These are phyloP conservation scores for Irpex sp. DNA, from an alignment of 1,284 basidiomycete genomes.

Conservation along the genomic window DNA sequence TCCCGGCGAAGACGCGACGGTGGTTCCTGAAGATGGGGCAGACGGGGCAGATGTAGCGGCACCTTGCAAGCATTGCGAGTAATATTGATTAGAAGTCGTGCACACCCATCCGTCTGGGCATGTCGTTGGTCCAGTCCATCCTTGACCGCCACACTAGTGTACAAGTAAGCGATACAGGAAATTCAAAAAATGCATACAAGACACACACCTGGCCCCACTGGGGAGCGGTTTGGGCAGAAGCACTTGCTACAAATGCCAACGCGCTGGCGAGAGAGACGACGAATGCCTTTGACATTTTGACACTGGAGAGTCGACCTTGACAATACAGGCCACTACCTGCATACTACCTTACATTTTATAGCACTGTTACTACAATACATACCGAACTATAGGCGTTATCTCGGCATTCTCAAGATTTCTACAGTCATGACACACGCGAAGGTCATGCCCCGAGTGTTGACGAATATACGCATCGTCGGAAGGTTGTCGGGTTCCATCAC, in stretches of 20 bases:
- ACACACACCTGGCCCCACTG: slow-evolving; percentile 26
- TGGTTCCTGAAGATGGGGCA: slow-evolving; percentile 11
- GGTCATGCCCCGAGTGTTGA: not conserved
- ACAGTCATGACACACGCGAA: not conserved
- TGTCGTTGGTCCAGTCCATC: slow-evolving; percentile 48
- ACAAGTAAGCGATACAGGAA: not conserved
- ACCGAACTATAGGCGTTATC: slow-evolving; percentile 14
- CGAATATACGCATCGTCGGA: not conserved
- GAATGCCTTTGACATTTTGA: slow-evolving; percentile 16
- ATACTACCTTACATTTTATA: slow-evolving; percentile 1
- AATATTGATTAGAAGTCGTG: slow-evolving; percentile 40
- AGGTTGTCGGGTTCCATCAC: slow-evolving; percentile 4
- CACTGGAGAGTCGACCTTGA: not conserved
- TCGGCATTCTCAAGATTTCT: slow-evolving; percentile 4
- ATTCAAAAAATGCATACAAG: not conserved
- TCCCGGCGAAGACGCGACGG: not conserved
- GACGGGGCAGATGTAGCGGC: slow-evolving; percentile 25
- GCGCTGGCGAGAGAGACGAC: slow-evolving; percentile 18
- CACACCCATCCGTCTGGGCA: slow-evolving; percentile 49
- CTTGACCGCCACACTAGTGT: slow-evolving; percentile 23
- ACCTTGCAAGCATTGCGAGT: slow-evolving; percentile 52
- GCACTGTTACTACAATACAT: not conserved
- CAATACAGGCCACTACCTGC: not conserved
- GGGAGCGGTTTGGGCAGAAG: slow-evolving; percentile 23
- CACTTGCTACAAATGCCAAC: slow-evolving; percentile 17